These are phyloP conservation scores for Limonium bicolor DNA, from an alignment of 148 eudicot species.

Conservation along the genomic window DNA sequence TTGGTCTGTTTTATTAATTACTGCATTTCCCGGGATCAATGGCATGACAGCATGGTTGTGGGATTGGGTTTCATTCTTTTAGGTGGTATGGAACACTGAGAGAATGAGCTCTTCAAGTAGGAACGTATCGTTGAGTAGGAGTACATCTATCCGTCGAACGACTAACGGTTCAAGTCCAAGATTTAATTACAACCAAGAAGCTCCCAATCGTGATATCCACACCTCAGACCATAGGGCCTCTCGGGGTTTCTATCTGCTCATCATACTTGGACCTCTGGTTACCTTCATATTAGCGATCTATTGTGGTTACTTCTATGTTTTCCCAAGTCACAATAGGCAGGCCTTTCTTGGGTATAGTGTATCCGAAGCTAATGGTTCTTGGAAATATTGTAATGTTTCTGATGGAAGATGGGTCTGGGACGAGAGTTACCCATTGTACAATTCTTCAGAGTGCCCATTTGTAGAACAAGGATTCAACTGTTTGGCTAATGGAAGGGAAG, in stretches of 20 bases:
- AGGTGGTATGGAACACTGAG: slow-evolving; percentile 1
- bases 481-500: slow-evolving; percentile 65
- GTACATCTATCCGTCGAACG: slow-evolving; percentile 28
- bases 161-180: slow-evolving; percentile 23
- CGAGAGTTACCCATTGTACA: slow-evolving; percentile 58
- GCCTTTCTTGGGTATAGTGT: slow-evolving; percentile 16
- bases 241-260: slow-evolving; percentile 12
- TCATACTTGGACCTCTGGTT: slow-evolving; percentile 26
- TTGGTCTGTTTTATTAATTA: too few species aligned
- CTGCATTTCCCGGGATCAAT: too few species aligned
- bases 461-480: slow-evolving; percentile 70
- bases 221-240: slow-evolving; percentile 15
- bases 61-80: slow-evolving; percentile 8
- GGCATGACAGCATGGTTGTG: too few species aligned
- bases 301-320: slow-evolving; percentile 25
- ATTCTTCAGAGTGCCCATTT: slow-evolving; percentile 83
- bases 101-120: slow-evolving; percentile 17
- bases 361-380: slow-evolving; percentile 2
- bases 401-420: slow-evolving; percentile 80
- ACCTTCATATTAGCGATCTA: slow-evolving; percentile 27
- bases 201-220: slow-evolving; percentile 7
- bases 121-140: slow-evolving; percentile 10
- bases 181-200: slow-evolving; percentile 8
- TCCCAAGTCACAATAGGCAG: slow-evolving; percentile 21
- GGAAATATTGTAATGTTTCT: slow-evolving; percentile 39